Percentiles rank a stretch among this genome's conserved stretches.
Evolutionary conservation across 192 early-diverging fungal species (phyloP).

Genomic region (Mortierella hygrophila): DNA sequence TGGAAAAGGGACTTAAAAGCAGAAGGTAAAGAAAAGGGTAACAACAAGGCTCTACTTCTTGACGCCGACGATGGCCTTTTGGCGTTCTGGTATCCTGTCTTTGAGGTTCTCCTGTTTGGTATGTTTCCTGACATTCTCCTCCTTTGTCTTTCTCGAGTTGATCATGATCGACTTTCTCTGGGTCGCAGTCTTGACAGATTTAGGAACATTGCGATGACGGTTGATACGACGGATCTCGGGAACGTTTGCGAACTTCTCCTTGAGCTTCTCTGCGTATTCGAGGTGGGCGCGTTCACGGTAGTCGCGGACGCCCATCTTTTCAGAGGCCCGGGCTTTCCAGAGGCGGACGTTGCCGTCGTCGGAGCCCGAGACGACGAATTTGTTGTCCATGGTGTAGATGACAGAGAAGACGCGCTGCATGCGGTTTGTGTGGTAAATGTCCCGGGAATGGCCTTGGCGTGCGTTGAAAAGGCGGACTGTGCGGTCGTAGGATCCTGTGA

Average conservation of each 20-base stretch:
- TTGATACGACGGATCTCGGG: slow-evolving; percentile 90
- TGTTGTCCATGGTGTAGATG: slow-evolving; percentile 93
- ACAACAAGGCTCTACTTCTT: slow-evolving; percentile 56
- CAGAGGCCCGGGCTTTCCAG: slow-evolving; percentile 96
- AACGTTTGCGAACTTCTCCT: slow-evolving; percentile 92
- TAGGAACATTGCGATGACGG: slow-evolving; percentile 90
- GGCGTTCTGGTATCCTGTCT: slow-evolving; percentile 77
- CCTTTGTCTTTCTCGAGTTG: slow-evolving; percentile 84
- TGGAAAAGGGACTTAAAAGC: neutral
- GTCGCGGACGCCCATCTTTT: slow-evolving; percentile 77
- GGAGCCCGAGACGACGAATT: slow-evolving; percentile 93
- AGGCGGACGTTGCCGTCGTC: slow-evolving; percentile 98
- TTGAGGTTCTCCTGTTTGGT: slow-evolving; percentile 69
- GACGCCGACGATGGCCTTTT: slow-evolving; percentile 77
- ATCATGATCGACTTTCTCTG: slow-evolving; percentile 86
- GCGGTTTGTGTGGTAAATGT: slow-evolving; percentile 97
- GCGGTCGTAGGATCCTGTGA: slow-evolving; percentile 96
- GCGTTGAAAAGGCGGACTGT: slow-evolving; percentile 91
- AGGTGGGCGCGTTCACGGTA: slow-evolving; percentile 82
- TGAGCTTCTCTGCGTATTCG: slow-evolving; percentile 90
- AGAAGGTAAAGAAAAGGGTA: neutral
- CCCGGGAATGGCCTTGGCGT: slow-evolving; percentile 84
- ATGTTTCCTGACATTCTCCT: slow-evolving; percentile 93
- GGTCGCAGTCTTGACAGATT: slow-evolving; percentile 84
- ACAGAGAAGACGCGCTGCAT: slow-evolving; percentile 98